A percentile compares a stretch with the other conserved stretches of the same genome.
Conservation (phyloP, 2,329 filamentous ascomycete species). For the Davidsoniella australis region DNA sequence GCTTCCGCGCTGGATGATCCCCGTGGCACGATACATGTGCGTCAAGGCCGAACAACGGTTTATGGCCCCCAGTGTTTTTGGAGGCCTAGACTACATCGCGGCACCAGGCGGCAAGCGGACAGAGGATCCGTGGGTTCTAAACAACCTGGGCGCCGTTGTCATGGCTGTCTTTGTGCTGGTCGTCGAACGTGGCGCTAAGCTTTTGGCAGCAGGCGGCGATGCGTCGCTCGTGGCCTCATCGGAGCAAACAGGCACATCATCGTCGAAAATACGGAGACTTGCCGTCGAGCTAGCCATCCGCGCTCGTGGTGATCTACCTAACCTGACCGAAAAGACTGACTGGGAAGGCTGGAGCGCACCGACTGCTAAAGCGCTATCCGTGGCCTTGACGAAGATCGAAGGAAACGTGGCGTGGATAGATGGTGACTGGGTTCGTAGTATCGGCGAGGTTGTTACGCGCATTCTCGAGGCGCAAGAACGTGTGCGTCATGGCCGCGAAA, state of each 20-base stretch:
- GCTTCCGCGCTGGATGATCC: slow-evolving; percentile 52
- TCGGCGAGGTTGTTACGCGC: slow-evolving; percentile 33
- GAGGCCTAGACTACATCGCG: slow-evolving; percentile 47
- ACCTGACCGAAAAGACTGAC: slow-evolving; percentile 28
- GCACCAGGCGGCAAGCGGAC: slow-evolving; percentile 26
- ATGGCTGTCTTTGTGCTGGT: slow-evolving; percentile 40
- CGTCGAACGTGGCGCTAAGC: slow-evolving; percentile 25
- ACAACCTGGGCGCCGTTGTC: slow-evolving; percentile 36
- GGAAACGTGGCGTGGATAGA: slow-evolving; percentile 33
- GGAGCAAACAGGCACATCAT: slow-evolving; percentile 18
- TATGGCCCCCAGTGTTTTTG: slow-evolving; percentile 55
- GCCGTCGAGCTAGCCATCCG: slow-evolving; percentile 27
- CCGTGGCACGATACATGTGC: slow-evolving; percentile 46
- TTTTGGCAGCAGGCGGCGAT: slow-evolving; percentile 20
- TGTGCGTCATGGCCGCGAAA: slow-evolving; percentile 20
- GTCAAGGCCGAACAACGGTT: slow-evolving; percentile 40
- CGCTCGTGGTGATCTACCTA: slow-evolving; percentile 25
- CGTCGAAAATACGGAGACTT: slow-evolving; percentile 21
- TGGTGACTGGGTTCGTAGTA: slow-evolving; percentile 45
- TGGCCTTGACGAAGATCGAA: slow-evolving; percentile 22
- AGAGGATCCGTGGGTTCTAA: slow-evolving; percentile 31
- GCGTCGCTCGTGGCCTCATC: slow-evolving; percentile 23
- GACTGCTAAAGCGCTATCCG: slow-evolving; percentile 37
- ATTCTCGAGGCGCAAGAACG: slow-evolving; percentile 15
- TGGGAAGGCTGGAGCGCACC: slow-evolving; percentile 35